Base-by-base conservation (phyloP, 441 rosid genomes). In the Geranium incanum region DNA sequence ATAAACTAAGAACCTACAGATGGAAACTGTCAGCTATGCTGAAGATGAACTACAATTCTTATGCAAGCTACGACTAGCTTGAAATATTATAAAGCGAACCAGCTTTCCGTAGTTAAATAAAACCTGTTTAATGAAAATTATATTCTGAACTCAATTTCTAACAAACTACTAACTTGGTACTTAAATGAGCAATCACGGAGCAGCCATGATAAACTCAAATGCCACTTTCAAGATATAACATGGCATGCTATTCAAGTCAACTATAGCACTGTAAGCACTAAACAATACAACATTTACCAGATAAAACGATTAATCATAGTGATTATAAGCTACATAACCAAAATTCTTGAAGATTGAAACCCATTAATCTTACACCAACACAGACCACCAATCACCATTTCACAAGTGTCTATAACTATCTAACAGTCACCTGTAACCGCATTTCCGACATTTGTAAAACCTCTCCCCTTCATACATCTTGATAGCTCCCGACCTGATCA, bases 381-480 rank as follows among this genome's bases (percentile, higher is more conserved):
- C 33, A 64, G 18, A 66, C 45, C 68, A 33, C 36, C 4, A 37
- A 33, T n/a, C 66, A 23, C 8, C 23, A 62, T 62, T 21, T 62
- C 37, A 62, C 11, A 9, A 23, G 15, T 19, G 41, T 33, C 4
- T 41, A 57, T 3, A 37, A 67, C 15, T 23, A 50, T 8, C 43
- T n/a, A 63, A 23, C 16, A 21, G 28, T 45, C 67, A 92, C 98
- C 77, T 81, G 71, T 83, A 86, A 78, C 89, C 89, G 87, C 98
- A 95, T 85, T 85, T 95, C 65, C 85, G 83, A 75, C 99, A 95
- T 62, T 79, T 84, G 71, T 83, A 95, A 84, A 87, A 85, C 86
- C 97, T 83, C 80, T 85, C 90, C 67, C 97, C 99, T 76, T 95
- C 99, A 57, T 86, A 92, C 99, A 92, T 92, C 85, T 90, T 95